phyloP scores from a whole-genome alignment of 1,139 yeast species.

The Pichia sp. region DNA sequence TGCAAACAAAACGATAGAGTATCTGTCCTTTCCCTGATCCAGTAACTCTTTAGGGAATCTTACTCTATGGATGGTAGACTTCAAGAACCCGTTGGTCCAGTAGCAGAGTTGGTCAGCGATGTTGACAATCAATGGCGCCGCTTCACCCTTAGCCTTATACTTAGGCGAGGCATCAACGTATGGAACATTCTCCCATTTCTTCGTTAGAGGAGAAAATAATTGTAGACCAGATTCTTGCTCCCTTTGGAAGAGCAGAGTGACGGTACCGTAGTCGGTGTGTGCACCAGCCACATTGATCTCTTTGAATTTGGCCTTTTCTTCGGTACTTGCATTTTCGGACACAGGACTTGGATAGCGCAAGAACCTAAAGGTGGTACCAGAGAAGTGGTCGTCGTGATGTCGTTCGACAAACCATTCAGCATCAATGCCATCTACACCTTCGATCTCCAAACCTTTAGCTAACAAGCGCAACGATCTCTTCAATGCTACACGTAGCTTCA shows the following conservation, averaged over 20 bases:
- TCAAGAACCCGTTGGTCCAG: conserved; percentile 54
- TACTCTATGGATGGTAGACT: conserved; percentile 55
- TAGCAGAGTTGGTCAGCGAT: conserved; percentile 55
- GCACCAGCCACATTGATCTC: conserved; percentile 47
- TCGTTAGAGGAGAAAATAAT: conserved; percentile 45
- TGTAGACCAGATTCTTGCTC: conserved; percentile 48
- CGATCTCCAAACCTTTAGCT: conserved; percentile 48
- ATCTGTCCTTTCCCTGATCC: conserved; percentile 60
- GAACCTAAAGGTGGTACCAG: conserved; percentile 50
- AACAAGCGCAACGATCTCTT: conserved; percentile 40
- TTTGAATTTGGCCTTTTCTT: conserved; percentile 33
- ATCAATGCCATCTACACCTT: conserved; percentile 37
- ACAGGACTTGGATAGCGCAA: conserved; percentile 52
- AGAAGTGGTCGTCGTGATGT: conserved; percentile 39
- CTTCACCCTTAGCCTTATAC: conserved; percentile 34
- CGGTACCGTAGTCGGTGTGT: conserved; percentile 56
- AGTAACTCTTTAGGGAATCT: conserved; percentile 55
- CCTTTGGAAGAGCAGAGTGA: conserved; percentile 41
- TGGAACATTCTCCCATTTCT: conserved; percentile 51
- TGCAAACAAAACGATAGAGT: conserved; percentile 75
- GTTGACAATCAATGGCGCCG: conserved; percentile 51
- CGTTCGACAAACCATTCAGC: conserved; percentile 43
- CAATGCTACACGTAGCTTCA: conserved; percentile 41
- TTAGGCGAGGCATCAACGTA: conserved; percentile 38
- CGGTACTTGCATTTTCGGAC: conserved; percentile 36